Conservation (phyloP, 176 grass and related monocot genomes). For the Paspalum notatum region DNA sequence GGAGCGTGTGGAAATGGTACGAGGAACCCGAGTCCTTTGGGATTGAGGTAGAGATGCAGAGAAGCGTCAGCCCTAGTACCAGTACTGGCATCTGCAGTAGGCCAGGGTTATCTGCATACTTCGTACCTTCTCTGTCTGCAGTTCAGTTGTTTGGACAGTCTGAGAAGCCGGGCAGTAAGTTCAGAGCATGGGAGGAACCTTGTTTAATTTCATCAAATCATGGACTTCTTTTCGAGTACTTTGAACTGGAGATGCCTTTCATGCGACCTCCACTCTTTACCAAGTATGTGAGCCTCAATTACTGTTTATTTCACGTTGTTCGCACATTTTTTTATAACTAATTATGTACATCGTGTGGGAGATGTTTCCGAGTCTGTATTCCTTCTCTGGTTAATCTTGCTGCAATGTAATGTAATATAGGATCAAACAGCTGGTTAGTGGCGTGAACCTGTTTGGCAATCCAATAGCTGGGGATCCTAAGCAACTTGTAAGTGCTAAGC, state of each 20-base stretch:
- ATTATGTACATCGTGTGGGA: not conserved
- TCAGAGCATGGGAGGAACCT: not conserved
- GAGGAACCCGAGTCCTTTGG: conserved; percentile 55
- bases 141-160: conserved; percentile 54
- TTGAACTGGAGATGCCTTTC: conserved; percentile 53
- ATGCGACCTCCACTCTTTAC: conserved; percentile 46
- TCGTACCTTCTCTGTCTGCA: conserved; percentile 57
- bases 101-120: conserved; percentile 44
- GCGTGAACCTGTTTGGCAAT: not conserved
- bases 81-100: not conserved
- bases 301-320: not conserved
- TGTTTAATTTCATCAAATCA: conserved; percentile 2
- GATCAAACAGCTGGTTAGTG: conserved; percentile 44
- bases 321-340: not conserved
- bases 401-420: conserved; percentile 30
- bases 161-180: not conserved
- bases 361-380: not conserved
- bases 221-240: conserved; percentile 54
- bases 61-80: not conserved
- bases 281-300: conserved; percentile 42
- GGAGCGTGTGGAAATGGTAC: conserved; percentile 51
- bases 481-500: conserved; percentile 35
- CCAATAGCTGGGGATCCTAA: conserved; percentile 47
- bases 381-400: not conserved
- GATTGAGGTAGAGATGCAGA: conserved; percentile 47